Percentiles rank a stretch among this genome's conserved stretches.
These are phyloP conservation scores for Actinomortierella wolfii DNA, from an alignment of 371 early-diverging fungal genomes.

Conservation along the genomic window DNA sequence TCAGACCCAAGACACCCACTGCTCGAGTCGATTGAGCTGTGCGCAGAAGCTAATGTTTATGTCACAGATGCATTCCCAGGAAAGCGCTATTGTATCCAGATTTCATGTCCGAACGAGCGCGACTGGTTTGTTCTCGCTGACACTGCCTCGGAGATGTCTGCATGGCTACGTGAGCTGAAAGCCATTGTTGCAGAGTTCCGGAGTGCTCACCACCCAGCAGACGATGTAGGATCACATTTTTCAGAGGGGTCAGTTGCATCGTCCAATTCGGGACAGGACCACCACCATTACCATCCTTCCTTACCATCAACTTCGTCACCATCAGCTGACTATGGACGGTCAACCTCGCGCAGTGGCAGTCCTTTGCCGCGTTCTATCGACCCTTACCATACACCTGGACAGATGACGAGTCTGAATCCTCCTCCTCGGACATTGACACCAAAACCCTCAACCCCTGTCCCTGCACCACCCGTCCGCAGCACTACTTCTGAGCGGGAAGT, in stretches of 20 bases:
- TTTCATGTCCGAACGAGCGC: slow-evolving; percentile 28
- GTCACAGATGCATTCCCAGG: slow-evolving; percentile 40
- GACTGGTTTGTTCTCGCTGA: slow-evolving; percentile 41
- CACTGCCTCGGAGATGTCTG: slow-evolving; percentile 35
- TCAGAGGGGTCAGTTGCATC: neutral
- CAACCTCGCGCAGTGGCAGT: neutral
- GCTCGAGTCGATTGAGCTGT: slow-evolving; percentile 22
- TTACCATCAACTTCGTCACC: neutral
- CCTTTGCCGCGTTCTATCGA: slow-evolving; percentile 13
- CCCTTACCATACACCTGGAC: slow-evolving; percentile 9
- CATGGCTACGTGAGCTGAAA: slow-evolving; percentile 37
- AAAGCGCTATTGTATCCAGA: slow-evolving; percentile 39
- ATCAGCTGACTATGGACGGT: neutral
- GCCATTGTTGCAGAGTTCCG: slow-evolving; percentile 22
- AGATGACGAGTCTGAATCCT: slow-evolving; percentile 16
- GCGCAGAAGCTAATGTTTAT: slow-evolving; percentile 34
- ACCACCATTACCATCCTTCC: neutral
- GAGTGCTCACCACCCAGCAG: slow-evolving; percentile 9
- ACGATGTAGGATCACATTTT: slow-evolving; percentile 12
- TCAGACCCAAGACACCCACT: slow-evolving; percentile 36
- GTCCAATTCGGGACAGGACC: neutral
- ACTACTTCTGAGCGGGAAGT: neutral
- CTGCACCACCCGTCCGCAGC: slow-evolving; percentile 5
- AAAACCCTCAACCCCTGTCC: slow-evolving; percentile 17
- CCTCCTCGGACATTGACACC: slow-evolving; percentile 25